Evolutionary conservation across 345 rosid species (phyloP), one percentile per base, ranked within the genome.

Genomic region (Isatis tinctoria): DNA sequence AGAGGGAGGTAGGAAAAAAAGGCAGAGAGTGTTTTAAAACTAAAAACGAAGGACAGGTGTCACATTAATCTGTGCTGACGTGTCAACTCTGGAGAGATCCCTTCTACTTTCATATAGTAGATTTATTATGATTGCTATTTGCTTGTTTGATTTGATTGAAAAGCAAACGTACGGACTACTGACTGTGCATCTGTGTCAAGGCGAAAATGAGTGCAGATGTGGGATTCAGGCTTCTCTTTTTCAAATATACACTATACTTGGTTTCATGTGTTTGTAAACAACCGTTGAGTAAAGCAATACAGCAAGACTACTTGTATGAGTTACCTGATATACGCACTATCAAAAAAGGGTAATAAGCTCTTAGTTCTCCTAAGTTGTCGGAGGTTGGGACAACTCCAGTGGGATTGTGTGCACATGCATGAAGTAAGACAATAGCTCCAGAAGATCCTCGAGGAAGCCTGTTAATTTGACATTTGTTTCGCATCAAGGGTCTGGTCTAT

Each of bases 341-440:
- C 97, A 81, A 94, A 94, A 81, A 94, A 94, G 58, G 98, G 97
- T 74, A 94, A 68, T 74, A 88, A 67, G 56, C 83, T 75, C 73
- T 81, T 89, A 27, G 95, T 87, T 68, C 98, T 84, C 26, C 91
- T 83, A 63, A 94, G 61, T 77, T 86, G 87, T 65, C 97, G 54
- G 74, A 28, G 32, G 95, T 91, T 59, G 98, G 98, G 77, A 91
- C 98, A 77, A 94, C 97, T 59, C 98, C 98, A 54, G 97, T 91
- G 62, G 98, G 98, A 72, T 94, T 94, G 80, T 94, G 98, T 30
- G 98, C 98, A 84, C 98, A 94, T 41, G 97, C 97, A 84, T 94
- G 98, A 70, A 94, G 92, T 58, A 94, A 97, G 65, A 94, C 89
- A 35, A 94, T 82, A 67, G 96, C 96, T 77, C 98, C 96, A 32